These are phyloP conservation scores for Sinapis alba DNA, from an alignment of 441 rosid species.

Conservation along the genomic window DNA sequence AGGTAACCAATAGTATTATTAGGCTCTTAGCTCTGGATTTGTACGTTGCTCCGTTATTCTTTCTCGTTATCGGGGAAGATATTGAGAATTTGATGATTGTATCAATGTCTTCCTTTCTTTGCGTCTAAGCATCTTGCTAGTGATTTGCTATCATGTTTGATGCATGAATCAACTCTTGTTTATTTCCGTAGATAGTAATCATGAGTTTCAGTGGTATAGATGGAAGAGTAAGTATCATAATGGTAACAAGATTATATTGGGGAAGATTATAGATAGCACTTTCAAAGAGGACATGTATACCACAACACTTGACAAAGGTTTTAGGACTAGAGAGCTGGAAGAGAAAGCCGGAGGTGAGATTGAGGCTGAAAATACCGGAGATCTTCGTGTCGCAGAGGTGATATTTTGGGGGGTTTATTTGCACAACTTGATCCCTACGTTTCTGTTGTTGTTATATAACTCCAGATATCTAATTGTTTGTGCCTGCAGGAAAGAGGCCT, in stretches of 20 bases:
- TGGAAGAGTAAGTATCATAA: no score
- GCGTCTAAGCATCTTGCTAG: not conserved
- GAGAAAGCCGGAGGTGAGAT: not conserved
- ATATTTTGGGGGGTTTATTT: constrained; percentile 28
- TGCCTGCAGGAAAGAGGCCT: constrained; percentile 82
- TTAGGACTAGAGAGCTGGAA: constrained; percentile 50
- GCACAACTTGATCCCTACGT: not conserved
- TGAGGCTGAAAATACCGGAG: not conserved
- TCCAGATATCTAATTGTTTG: constrained; percentile 9
- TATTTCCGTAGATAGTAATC: no score
- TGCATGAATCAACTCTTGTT: not conserved
- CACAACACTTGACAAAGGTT: constrained; percentile 82
- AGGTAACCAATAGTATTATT: constrained; percentile 9
- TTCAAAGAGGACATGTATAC: constrained; percentile 88
- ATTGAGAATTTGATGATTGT: constrained; percentile 2
- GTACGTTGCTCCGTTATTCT: not conserved
- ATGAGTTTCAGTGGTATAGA: no score
- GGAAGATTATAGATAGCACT: constrained; percentile 56
- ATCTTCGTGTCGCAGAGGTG: constrained; percentile 1
- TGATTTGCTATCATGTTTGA: not conserved
- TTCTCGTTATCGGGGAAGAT: not conserved
- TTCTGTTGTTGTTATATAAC: not conserved
- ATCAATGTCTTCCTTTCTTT: not conserved
- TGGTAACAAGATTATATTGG: not conserved
- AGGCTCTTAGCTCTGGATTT: not conserved